A percentile compares a stretch with the other conserved stretches of the same genome.
Conservation (phyloP, 345 rosid genomes). For the Nasturtium officinale region DNA sequence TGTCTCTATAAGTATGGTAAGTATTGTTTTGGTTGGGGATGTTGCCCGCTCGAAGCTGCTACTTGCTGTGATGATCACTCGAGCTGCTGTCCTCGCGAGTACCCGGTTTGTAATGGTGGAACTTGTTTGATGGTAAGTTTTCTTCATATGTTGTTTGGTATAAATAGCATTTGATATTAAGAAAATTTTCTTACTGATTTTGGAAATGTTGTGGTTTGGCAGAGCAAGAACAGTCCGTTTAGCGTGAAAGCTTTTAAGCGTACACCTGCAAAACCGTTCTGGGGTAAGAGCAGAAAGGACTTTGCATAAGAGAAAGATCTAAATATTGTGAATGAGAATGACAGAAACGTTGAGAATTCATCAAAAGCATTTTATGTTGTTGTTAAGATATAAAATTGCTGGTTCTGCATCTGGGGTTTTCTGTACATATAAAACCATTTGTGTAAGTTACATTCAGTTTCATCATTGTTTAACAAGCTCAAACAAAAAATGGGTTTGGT, state of each 20-base stretch:
- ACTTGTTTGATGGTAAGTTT: constrained; percentile 69
- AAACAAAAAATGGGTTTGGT: constrained; percentile 18
- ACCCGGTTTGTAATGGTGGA: constrained; percentile 69
- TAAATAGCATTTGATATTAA: too few relatives aligned
- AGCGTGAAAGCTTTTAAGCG: constrained; percentile 77
- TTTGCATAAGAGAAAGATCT: constrained; percentile 44
- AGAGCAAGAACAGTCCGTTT: constrained; percentile 86
- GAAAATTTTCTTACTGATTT: constrained; percentile 13
- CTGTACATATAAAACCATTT: constrained; percentile 36
- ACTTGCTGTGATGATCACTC: constrained; percentile 81
- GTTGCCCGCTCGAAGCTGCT: constrained; percentile 88
- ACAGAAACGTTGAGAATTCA: not conserved
- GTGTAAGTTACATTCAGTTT: constrained; percentile 31
- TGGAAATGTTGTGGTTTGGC: constrained; percentile 33
- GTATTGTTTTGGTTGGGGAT: constrained; percentile 88
- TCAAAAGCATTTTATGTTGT: constrained; percentile 23
- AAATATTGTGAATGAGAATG: constrained; percentile 12
- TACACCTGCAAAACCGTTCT: constrained; percentile 69
- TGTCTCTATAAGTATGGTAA: constrained; percentile 62
- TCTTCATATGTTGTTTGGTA: not conserved
- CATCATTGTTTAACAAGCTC: constrained; percentile 27
- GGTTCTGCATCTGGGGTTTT: constrained; percentile 32
- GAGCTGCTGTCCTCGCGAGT: constrained; percentile 89
- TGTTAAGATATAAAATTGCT: constrained; percentile 32
- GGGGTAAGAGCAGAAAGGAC: constrained; percentile 59